phyloP scores from a whole-genome alignment of 2,329 filamentous ascomycete species.

The Sphaerulina musiva region DNA sequence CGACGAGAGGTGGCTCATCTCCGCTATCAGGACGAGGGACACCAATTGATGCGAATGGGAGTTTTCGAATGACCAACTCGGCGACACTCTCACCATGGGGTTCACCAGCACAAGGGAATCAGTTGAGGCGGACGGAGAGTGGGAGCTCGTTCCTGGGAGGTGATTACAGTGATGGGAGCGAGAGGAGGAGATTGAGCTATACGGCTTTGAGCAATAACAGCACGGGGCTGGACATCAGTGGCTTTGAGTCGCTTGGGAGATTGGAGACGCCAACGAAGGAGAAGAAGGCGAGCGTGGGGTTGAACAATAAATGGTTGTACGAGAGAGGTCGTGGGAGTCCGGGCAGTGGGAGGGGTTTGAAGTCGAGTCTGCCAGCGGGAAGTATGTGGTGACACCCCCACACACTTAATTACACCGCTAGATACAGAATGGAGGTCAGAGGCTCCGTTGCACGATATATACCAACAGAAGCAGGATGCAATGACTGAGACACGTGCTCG shows the following conservation, averaged over 20 bases:
- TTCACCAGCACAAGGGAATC: slow-evolving; percentile 9
- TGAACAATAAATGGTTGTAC: slow-evolving; percentile 95
- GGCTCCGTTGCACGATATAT: no score
- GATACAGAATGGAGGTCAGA: no score
- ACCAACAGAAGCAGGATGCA: no score
- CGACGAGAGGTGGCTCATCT: slow-evolving; percentile 42
- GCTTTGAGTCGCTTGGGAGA: slow-evolving; percentile 24
- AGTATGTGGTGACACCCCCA: slow-evolving; percentile 4
- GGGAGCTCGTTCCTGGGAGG: slow-evolving; percentile 8
- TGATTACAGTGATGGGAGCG: slow-evolving; percentile 9
- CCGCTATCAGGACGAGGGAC: slow-evolving; percentile 51
- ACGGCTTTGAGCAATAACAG: slow-evolving; percentile 41
- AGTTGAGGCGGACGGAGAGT: slow-evolving; percentile 10
- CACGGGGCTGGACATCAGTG: slow-evolving; percentile 45
- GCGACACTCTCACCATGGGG: slow-evolving; percentile 11
- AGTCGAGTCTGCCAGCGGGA: slow-evolving; percentile 1
- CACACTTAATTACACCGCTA: no score
- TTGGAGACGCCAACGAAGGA: slow-evolving; percentile 27
- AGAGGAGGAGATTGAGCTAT: slow-evolving; percentile 56
- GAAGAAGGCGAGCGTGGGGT: slow-evolving; percentile 58
- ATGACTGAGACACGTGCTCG: no score
- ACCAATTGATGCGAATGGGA: slow-evolving; percentile 17
- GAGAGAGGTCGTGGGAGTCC: slow-evolving; percentile 62
- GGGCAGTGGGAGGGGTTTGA: slow-evolving; percentile 30
- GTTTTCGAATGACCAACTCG: slow-evolving; percentile 15